These are phyloP conservation scores for Chaetomium sp. DNA, from an alignment of 2,329 filamentous ascomycete genomes.

Conservation along the genomic window DNA sequence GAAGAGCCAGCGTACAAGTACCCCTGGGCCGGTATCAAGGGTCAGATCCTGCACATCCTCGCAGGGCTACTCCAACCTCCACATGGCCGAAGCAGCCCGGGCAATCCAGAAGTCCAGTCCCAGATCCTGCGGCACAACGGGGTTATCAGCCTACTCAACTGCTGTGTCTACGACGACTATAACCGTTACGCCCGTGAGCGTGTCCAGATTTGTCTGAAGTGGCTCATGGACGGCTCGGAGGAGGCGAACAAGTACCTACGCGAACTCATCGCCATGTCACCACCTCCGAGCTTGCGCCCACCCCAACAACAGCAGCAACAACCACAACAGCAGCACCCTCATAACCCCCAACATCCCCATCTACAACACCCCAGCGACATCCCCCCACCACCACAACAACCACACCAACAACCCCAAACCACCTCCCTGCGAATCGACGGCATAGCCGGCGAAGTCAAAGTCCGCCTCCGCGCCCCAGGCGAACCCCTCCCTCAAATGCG, in stretches of 20 bases:
- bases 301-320: background rate
- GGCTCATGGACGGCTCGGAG: slow-evolving; percentile 66
- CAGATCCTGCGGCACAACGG: slow-evolving; percentile 82
- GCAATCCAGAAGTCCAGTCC: slow-evolving; percentile 71
- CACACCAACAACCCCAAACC: slow-evolving; percentile 4
- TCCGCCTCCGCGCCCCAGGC: slow-evolving; percentile 38
- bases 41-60: slow-evolving; percentile 83
- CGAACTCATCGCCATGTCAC: slow-evolving; percentile 43
- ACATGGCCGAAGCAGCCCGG: slow-evolving; percentile 50
- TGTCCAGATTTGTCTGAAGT: slow-evolving; percentile 82
- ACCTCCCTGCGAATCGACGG: slow-evolving; percentile 48
- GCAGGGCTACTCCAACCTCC: slow-evolving; percentile 86
- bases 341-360: too few species aligned
- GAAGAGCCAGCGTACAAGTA: slow-evolving; percentile 60
- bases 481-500: background rate
- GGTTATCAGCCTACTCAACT: slow-evolving; percentile 80
- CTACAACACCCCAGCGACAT: background rate
- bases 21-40: slow-evolving; percentile 73
- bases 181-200: slow-evolving; percentile 93
- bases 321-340: background rate
- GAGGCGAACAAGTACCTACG: slow-evolving; percentile 67
- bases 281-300: slow-evolving; percentile 28
- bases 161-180: slow-evolving; percentile 84
- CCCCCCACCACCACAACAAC: slow-evolving; percentile 12
- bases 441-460: slow-evolving; percentile 49